A percentile compares a stretch with the other conserved stretches of the same genome.
Evolutionary conservation across 2,329 filamentous ascomycete genomes (phyloP).

Genomic region (Beauveria scarabaeidicola): DNA sequence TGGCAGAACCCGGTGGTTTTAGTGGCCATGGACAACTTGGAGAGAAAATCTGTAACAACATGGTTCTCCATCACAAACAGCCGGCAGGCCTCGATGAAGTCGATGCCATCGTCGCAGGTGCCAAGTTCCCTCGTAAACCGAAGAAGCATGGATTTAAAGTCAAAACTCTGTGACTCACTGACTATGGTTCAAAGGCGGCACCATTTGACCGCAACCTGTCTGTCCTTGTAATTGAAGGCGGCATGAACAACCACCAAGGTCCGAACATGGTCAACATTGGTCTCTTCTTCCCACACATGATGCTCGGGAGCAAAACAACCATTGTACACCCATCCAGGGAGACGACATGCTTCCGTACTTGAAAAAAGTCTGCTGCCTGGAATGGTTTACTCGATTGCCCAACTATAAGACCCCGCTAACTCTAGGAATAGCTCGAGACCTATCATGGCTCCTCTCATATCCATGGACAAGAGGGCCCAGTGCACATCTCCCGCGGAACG

Average conservation of each 20-base stretch:
- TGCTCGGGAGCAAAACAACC: slow-evolving; percentile 17
- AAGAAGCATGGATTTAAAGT: no score
- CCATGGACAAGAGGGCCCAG: slow-evolving; percentile 47
- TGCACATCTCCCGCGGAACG: slow-evolving; percentile 45
- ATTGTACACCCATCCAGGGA: slow-evolving; percentile 21
- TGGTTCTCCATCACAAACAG: not conserved
- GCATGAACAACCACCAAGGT: slow-evolving; percentile 21
- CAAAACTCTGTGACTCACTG: not conserved
- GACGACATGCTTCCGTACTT: slow-evolving; percentile 25
- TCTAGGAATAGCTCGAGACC: slow-evolving; percentile 51
- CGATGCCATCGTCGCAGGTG: slow-evolving; percentile 18
- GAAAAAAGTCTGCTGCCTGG: slow-evolving; percentile 19
- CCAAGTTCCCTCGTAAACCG: not conserved
- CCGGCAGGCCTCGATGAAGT: slow-evolving; percentile 10
- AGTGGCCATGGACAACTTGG: not conserved
- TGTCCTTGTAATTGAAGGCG: slow-evolving; percentile 25
- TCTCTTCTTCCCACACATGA: slow-evolving; percentile 19
- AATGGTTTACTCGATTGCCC: no score
- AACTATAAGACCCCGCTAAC: no score
- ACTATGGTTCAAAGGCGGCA: slow-evolving; percentile 19
- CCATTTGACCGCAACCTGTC: slow-evolving; percentile 21
- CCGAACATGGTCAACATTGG: slow-evolving; percentile 21
- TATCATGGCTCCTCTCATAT: slow-evolving; percentile 38
- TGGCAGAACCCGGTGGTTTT: not conserved
- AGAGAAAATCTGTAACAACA: not conserved